A percentile compares a stretch with the other conserved stretches of the same genome.
Conservation (phyloP, 208 protist species). For the Trypanosomatidae sp. region DNA sequence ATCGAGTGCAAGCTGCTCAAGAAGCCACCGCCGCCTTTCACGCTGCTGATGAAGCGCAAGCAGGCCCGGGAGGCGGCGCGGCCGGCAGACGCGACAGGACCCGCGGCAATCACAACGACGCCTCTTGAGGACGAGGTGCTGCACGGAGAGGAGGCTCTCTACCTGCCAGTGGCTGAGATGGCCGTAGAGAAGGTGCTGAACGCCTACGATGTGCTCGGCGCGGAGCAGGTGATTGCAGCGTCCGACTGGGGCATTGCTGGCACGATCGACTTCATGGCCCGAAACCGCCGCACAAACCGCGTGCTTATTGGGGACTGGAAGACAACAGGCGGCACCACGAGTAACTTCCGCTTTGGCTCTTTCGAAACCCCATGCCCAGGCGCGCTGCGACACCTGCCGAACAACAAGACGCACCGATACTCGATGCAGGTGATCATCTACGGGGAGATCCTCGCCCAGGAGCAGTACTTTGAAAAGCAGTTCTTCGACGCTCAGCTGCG, state of each 20-base stretch:
- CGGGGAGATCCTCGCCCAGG: constrained; percentile 66
- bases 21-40: constrained; percentile 65
- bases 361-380: constrained; percentile 72
- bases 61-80: constrained; percentile 19
- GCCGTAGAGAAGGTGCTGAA: constrained; percentile 52
- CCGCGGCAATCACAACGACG: constrained; percentile 10
- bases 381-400: constrained; percentile 79
- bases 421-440: constrained; percentile 85
- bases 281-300: constrained; percentile 52
- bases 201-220: constrained; percentile 62
- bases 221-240: constrained; percentile 73
- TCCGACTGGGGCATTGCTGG: constrained; percentile 69
- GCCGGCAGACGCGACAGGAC: constrained; percentile 24
- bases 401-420: constrained; percentile 84
- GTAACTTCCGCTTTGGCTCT: constrained; percentile 76
- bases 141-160: constrained; percentile 74
- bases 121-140: constrained; percentile 44
- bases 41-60: constrained; percentile 38
- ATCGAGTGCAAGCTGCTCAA: constrained; percentile 76
- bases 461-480: constrained; percentile 61
- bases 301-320: constrained; percentile 90
- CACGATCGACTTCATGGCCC: constrained; percentile 81
- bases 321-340: constrained; percentile 73
- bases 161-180: constrained; percentile 58
- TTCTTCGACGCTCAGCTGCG: constrained; percentile 63